phyloP scores from a whole-genome alignment of 495 filamentous ascomycete genomes.

The Penicillium paxilli region DNA sequence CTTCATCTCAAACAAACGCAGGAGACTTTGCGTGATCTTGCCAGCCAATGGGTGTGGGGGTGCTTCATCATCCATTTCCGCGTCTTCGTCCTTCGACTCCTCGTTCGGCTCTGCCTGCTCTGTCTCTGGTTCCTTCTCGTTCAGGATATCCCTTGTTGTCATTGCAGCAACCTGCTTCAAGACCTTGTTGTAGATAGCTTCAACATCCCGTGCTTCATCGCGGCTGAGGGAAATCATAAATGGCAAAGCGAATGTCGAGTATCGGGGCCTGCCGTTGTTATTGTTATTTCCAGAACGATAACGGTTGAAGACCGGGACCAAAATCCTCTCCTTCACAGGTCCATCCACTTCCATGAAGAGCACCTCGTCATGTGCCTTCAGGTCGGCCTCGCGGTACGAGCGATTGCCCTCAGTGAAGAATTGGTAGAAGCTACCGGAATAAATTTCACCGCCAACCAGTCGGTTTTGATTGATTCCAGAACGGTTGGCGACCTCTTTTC shows the following conservation, averaged over 20 bases:
- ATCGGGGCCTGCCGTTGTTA: conserved; percentile 38
- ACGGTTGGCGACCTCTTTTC: conserved; percentile 64
- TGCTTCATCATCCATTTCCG: conserved; percentile 73
- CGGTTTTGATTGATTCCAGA: conserved; percentile 55
- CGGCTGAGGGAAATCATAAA: conserved; percentile 59
- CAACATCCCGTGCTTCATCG: conserved; percentile 61
- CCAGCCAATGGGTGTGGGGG: conserved; percentile 37
- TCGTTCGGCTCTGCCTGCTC: conserved; percentile 19
- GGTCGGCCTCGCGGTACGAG: conserved; percentile 66
- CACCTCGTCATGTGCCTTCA: conserved; percentile 61
- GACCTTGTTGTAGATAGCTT: conserved; percentile 62
- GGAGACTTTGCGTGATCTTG: conserved; percentile 54
- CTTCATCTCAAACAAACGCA: conserved; percentile 70
- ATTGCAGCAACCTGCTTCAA: conserved; percentile 55
- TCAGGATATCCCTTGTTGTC: conserved; percentile 62
- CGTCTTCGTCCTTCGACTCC: no score
- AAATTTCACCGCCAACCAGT: conserved; percentile 77
- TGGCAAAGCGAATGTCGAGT: conserved; percentile 53
- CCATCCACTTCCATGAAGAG: conserved; percentile 78
- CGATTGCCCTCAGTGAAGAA: conserved; percentile 65
- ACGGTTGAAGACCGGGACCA: conserved; percentile 80
- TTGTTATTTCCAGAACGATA: conserved; percentile 4
- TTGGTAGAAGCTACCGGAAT: conserved; percentile 74
- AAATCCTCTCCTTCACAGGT: conserved; percentile 65
- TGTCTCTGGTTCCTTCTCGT: conserved; percentile 31